phyloP scores from a whole-genome alignment of 2,329 filamentous ascomycete species.

The Claviceps quebecensis region DNA sequence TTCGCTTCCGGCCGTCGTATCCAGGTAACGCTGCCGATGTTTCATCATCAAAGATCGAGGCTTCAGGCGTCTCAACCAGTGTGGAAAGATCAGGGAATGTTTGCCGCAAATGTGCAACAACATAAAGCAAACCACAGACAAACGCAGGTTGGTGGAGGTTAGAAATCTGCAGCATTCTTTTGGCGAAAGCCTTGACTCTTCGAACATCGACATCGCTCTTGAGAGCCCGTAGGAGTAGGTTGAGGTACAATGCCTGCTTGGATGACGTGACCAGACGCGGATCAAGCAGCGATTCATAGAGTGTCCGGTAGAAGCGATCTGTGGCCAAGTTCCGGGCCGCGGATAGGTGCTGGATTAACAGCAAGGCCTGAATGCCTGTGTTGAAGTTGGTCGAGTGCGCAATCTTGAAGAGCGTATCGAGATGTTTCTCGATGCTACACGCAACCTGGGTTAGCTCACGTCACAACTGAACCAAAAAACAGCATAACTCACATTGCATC shows the following conservation, averaged over 20 bases:
- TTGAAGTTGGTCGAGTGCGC: constrained; percentile 99
- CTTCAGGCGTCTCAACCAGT: constrained; percentile 69
- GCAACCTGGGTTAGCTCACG: constrained; percentile 8
- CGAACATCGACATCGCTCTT: constrained; percentile 85
- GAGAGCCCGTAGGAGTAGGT: constrained; percentile 74
- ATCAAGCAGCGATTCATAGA: constrained; percentile 91
- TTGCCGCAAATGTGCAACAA: constrained; percentile 66
- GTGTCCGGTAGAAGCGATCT: constrained; percentile 85
- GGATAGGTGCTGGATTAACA: constrained; percentile 87
- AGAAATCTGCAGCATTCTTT: constrained; percentile 77
- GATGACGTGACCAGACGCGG: constrained; percentile 78
- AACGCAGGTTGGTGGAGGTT: constrained; percentile 86
- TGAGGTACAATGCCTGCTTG: constrained; percentile 90
- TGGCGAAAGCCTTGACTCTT: constrained; percentile 89
- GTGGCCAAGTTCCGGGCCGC: constrained; percentile 64
- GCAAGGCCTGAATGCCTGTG: constrained; percentile 87
- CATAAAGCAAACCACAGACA: constrained; percentile 80
- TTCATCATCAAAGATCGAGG: constrained; percentile 50
- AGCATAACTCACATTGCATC: constrained; percentile 46
- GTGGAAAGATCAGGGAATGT: constrained; percentile 69
- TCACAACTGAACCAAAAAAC: not conserved
- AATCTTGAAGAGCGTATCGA: constrained; percentile 89
- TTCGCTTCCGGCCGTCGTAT: constrained; percentile 83
- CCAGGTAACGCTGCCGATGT: constrained; percentile 27
- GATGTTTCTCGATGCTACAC: constrained; percentile 66